Evolutionary conservation across 2,329 filamentous ascomycete species (phyloP).

Genomic region (Bertia moriformis): DNA sequence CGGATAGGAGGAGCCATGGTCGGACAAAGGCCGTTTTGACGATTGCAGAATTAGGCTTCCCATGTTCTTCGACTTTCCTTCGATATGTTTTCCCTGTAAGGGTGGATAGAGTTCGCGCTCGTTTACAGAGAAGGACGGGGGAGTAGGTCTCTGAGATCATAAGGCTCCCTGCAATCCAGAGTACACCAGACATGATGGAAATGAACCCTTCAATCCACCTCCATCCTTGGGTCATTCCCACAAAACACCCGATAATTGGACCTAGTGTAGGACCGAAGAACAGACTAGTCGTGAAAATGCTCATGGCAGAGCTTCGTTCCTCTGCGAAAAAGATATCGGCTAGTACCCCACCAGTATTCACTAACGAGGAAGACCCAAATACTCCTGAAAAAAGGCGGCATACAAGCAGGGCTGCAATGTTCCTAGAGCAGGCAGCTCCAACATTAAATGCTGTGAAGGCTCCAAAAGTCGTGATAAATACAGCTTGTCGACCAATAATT

Average conservation of each 20-base stretch:
- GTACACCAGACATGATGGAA: conserved; percentile 11
- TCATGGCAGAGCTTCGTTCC: conserved; percentile 33
- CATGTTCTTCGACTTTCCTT: no score
- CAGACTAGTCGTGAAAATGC: no score
- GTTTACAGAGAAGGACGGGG: conserved; percentile 13
- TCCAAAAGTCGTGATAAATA: neutral
- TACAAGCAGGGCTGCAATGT: conserved; percentile 36
- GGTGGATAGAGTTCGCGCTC: conserved; percentile 17
- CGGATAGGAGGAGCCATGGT: neutral
- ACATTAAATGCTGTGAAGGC: neutral
- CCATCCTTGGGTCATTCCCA: conserved; percentile 18
- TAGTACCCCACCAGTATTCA: conserved; percentile 46
- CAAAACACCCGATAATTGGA: conserved; percentile 18
- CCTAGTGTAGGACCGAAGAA: conserved; percentile 19
- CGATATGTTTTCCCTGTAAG: conserved; percentile 22
- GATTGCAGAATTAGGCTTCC: no score
- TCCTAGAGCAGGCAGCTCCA: neutral
- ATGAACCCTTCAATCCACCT: conserved; percentile 23
- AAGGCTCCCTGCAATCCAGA: conserved; percentile 9
- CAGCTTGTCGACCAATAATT: neutral
- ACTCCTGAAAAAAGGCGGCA: conserved; percentile 52
- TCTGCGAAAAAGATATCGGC: conserved; percentile 42
- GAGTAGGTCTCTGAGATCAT: conserved; percentile 18
- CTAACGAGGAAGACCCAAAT: conserved; percentile 46
- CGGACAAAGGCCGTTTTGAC: no score